phyloP scores from a whole-genome alignment of 1,284 basidiomycete genomes.

The Phlebopus sp. region DNA sequence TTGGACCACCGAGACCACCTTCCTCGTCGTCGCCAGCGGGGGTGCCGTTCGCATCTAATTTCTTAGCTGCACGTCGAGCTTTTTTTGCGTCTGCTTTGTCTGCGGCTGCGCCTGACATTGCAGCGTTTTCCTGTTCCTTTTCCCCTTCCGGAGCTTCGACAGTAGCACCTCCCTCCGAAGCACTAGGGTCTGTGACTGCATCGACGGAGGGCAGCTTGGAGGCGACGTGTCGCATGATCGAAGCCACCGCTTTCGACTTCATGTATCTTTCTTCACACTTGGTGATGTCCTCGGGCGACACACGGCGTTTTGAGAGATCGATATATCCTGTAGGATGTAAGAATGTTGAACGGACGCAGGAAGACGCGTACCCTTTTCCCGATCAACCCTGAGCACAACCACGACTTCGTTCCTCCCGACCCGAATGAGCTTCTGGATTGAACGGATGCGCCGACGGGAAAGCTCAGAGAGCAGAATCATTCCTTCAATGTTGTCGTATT shows the following conservation, averaged over 20 bases:
- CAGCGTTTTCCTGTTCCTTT: slow-evolving; percentile 18
- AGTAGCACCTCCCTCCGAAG: slow-evolving; percentile 31
- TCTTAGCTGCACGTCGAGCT: slow-evolving; percentile 41
- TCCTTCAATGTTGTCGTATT: slow-evolving; percentile 99
- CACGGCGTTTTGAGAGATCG: slow-evolving; percentile 97
- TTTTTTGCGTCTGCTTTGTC: slow-evolving; percentile 43
- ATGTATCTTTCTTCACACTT: slow-evolving; percentile 99
- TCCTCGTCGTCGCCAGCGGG: slow-evolving; percentile 38
- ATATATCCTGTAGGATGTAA: slow-evolving; percentile 76
- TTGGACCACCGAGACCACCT: slow-evolving; percentile 42
- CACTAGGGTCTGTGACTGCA: slow-evolving; percentile 21
- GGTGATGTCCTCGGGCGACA: slow-evolving; percentile 97
- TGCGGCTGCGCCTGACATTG: slow-evolving; percentile 31
- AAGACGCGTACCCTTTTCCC: slow-evolving; percentile 85
- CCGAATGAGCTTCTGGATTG: slow-evolving; percentile 97
- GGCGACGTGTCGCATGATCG: slow-evolving; percentile 92
- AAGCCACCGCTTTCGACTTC: slow-evolving; percentile 94
- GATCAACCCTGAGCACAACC: slow-evolving; percentile 97
- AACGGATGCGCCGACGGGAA: slow-evolving; percentile 93
- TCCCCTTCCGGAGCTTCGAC: slow-evolving; percentile 9
- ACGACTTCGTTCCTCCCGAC: slow-evolving; percentile 99
- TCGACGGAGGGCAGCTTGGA: slow-evolving; percentile 71
- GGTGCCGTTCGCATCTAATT: slow-evolving; percentile 42
- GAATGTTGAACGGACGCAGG: not conserved
- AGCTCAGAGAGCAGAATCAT: slow-evolving; percentile 99